Percentiles rank a stretch among this genome's conserved stretches.
Evolutionary conservation across 2,329 filamentous ascomycete species (phyloP).

Genomic region (Neobulgaria alba): DNA sequence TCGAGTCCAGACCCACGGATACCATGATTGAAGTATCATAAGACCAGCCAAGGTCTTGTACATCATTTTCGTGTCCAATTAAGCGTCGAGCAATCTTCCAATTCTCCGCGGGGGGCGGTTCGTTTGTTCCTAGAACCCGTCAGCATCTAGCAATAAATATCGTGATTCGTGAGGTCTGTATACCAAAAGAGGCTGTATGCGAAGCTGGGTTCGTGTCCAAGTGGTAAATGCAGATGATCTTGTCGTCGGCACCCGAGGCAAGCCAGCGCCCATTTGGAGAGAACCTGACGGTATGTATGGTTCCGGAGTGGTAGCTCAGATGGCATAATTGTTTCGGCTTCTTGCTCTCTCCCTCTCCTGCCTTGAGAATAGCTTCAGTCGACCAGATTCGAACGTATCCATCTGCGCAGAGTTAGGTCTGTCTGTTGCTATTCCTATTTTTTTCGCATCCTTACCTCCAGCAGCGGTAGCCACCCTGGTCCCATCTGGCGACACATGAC

Average conservation of each 20-base stretch:
- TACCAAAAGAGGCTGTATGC: slow-evolving; percentile 72
- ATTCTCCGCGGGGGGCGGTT: slow-evolving; percentile 89
- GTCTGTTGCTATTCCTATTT: slow-evolving; percentile 12
- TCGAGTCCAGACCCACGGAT: slow-evolving; percentile 93
- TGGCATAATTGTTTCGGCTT: slow-evolving; percentile 90
- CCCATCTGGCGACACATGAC: slow-evolving; percentile 92
- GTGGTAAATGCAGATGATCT: slow-evolving; percentile 95
- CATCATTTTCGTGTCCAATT: slow-evolving; percentile 96
- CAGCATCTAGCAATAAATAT: slow-evolving; percentile 11
- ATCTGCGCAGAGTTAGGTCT: slow-evolving; percentile 43
- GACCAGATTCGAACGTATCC: slow-evolving; percentile 98
- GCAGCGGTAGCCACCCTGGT: slow-evolving; percentile 86
- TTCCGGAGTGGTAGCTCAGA: slow-evolving; percentile 97
- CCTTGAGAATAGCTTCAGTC: slow-evolving; percentile 83
- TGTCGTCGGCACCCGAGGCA: slow-evolving; percentile 95
- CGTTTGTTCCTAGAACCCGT: slow-evolving; percentile 54
- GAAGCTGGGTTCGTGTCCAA: slow-evolving; percentile 70
- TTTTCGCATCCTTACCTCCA: slow-evolving; percentile 54
- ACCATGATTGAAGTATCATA: slow-evolving; percentile 92
- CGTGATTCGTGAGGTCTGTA: slow-evolving; percentile 22
- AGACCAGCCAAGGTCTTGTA: slow-evolving; percentile 96
- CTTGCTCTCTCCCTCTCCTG: slow-evolving; percentile 60
- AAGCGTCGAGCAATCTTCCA: slow-evolving; percentile 93
- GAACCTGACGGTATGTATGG: slow-evolving; percentile 94
- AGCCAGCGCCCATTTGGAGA: slow-evolving; percentile 92